A percentile compares a stretch with the other conserved stretches of the same genome.
phyloP scores from a whole-genome alignment of 2,329 filamentous ascomycete genomes.

The Plenodomus tracheiphilus region DNA sequence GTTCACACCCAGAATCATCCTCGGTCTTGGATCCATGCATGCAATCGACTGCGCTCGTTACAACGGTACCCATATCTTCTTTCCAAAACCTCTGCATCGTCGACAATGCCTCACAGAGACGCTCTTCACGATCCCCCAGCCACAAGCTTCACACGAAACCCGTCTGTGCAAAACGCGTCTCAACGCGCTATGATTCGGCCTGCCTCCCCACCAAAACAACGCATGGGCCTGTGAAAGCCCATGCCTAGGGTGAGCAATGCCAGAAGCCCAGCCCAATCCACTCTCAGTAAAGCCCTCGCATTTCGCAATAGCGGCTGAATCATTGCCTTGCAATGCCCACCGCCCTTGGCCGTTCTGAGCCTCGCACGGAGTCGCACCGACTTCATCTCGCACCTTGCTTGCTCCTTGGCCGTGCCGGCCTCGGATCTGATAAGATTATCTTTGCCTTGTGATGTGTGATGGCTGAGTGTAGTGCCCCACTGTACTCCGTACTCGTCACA shows the following conservation, averaged over 20 bases:
- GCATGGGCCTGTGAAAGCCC: conserved; percentile 15
- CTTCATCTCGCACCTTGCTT: conserved; percentile 16
- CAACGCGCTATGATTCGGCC: conserved; percentile 38
- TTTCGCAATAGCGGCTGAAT: conserved; percentile 30
- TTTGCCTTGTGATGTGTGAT: conserved; percentile 11
- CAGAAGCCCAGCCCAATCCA: background rate
- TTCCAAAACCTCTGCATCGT: background rate
- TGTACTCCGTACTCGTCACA: conserved; percentile 8
- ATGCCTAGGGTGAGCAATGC: background rate
- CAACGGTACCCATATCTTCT: conserved; percentile 21
- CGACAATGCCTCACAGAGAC: conserved; percentile 8
- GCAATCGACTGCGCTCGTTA: conserved; percentile 4
- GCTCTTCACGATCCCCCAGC: conserved; percentile 27
- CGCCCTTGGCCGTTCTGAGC: conserved; percentile 14
- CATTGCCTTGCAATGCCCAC: conserved; percentile 34
- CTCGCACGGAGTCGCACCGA: conserved; percentile 20
- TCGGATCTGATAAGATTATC: conserved; percentile 35
- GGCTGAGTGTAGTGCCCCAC: conserved; percentile 9
- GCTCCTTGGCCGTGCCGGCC: conserved; percentile 15
- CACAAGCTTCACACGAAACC: conserved; percentile 26
- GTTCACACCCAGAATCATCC: background rate
- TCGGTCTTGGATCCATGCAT: background rate
- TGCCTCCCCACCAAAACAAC: conserved; percentile 34
- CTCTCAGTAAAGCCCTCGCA: conserved; percentile 25
- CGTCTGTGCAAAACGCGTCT: conserved; percentile 35